phyloP scores from a whole-genome alignment of 2,329 filamentous ascomycete genomes.

The Aspergillus awamori region DNA sequence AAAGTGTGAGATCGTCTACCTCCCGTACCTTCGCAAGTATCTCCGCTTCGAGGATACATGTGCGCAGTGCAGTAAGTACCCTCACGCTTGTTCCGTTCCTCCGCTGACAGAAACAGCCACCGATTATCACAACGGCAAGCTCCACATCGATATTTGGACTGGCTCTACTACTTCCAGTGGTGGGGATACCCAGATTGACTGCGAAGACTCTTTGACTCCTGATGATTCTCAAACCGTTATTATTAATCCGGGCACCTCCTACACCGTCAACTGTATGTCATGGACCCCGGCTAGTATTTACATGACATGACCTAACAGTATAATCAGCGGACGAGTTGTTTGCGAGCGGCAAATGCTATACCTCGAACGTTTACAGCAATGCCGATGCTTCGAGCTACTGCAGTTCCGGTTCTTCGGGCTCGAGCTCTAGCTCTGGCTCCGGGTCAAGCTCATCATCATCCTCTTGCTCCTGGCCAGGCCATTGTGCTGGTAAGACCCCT shows the following conservation, averaged over 20 bases:
- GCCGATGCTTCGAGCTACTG: slow-evolving; percentile 2
- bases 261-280: slow-evolving; percentile 1
- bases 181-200: slow-evolving; percentile 3
- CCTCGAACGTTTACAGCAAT: slow-evolving; percentile 5
- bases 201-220: slow-evolving; percentile 16
- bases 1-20: slow-evolving; percentile 19
- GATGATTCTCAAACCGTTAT: background rate
- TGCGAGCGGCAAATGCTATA: slow-evolving; percentile 5
- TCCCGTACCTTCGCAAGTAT: slow-evolving; percentile 19
- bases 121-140: slow-evolving; percentile 9
- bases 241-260: background rate
- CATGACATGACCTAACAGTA: background rate
- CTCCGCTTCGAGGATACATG: slow-evolving; percentile 17
- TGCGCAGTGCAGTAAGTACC: slow-evolving; percentile 15
- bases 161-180: background rate
- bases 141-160: slow-evolving; percentile 21
- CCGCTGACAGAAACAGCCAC: slow-evolving; percentile 2
- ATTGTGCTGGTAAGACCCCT: background rate
- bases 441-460: background rate
- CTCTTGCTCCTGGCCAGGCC: background rate
- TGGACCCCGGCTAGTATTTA: too few species aligned
- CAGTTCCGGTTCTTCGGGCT: background rate
- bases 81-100: background rate
- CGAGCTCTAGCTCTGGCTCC: background rate
- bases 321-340: background rate